These are phyloP conservation scores for Aspergillus sclerotiicarbonarius DNA, from an alignment of 495 filamentous ascomycete species.

Conservation along the genomic window DNA sequence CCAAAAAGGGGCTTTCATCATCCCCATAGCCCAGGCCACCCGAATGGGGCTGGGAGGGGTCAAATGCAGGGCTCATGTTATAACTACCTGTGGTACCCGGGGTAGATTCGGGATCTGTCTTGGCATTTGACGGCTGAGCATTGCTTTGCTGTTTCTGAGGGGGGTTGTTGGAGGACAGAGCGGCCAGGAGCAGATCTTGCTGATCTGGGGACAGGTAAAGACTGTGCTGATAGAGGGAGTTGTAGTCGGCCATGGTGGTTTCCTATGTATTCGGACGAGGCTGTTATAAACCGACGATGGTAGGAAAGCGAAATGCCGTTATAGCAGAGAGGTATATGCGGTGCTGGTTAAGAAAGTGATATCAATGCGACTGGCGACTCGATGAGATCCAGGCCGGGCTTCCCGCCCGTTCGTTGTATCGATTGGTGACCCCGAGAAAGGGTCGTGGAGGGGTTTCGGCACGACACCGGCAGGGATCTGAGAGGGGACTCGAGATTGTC, in stretches of 20 bases:
- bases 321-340: background rate
- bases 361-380: background rate
- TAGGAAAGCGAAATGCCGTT: background rate
- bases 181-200: constrained; percentile 83
- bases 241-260: constrained; percentile 36
- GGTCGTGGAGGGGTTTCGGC: background rate
- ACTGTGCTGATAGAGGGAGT: constrained; percentile 40
- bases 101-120: constrained; percentile 26
- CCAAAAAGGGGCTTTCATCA: constrained; percentile 78
- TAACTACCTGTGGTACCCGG: constrained; percentile 35
- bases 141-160: constrained; percentile 30
- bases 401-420: constrained; percentile 30
- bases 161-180: constrained; percentile 75
- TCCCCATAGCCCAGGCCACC: constrained; percentile 48
- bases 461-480: background rate
- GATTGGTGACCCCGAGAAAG: constrained; percentile 5
- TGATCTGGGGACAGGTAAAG: constrained; percentile 79
- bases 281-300: background rate
- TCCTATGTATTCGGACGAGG: background rate
- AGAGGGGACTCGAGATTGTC: background rate
- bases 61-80: constrained; percentile 52
- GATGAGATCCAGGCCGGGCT: constrained; percentile 24
- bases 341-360: background rate
- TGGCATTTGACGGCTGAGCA: constrained; percentile 28
- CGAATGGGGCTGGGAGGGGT: constrained; percentile 46